Conservation (phyloP, 768 basidiomycete genomes). For the Collybiopsis luxurians region DNA sequence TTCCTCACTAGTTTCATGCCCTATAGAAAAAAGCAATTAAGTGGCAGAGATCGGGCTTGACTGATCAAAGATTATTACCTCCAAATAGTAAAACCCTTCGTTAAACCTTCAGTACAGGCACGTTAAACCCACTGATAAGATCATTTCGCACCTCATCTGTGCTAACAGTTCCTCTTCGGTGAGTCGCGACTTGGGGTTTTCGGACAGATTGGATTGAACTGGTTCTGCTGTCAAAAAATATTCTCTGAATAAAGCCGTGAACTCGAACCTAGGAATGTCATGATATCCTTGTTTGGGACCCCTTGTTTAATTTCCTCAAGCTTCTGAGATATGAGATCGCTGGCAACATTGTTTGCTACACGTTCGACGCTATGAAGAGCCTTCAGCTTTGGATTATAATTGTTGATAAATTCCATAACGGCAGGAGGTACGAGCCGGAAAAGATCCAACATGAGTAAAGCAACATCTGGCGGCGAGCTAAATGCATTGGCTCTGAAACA, state of each 20-base stretch:
- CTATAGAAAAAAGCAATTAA: no score
- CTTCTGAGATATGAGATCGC: not conserved
- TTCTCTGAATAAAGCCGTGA: not conserved
- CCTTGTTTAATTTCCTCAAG: slow-evolving; percentile 4
- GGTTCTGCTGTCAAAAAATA: not conserved
- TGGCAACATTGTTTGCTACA: slow-evolving; percentile 6
- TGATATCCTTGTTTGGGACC: slow-evolving; percentile 22
- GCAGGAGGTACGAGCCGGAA: slow-evolving; percentile 12
- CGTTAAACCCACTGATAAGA: no score
- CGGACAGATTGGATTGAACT: slow-evolving; percentile 16
- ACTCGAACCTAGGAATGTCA: slow-evolving; percentile 31
- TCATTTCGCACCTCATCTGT: slow-evolving; percentile 24
- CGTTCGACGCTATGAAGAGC: not conserved
- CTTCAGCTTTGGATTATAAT: slow-evolving; percentile 1
- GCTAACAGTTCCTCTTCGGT: slow-evolving; percentile 24
- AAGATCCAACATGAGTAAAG: not conserved
- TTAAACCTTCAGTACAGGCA: no score
- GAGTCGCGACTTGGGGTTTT: slow-evolving; percentile 12
- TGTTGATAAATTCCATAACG: slow-evolving; percentile 19
- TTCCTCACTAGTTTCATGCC: no score
- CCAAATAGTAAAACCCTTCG: no score
- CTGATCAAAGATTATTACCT: no score
- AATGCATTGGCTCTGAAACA: slow-evolving; percentile 20
- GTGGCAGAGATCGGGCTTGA: no score
- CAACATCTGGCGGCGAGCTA: slow-evolving; percentile 7